Base-by-base conservation (phyloP, 495 filamentous ascomycete genomes). In the Talaromyces wortmannii region DNA sequence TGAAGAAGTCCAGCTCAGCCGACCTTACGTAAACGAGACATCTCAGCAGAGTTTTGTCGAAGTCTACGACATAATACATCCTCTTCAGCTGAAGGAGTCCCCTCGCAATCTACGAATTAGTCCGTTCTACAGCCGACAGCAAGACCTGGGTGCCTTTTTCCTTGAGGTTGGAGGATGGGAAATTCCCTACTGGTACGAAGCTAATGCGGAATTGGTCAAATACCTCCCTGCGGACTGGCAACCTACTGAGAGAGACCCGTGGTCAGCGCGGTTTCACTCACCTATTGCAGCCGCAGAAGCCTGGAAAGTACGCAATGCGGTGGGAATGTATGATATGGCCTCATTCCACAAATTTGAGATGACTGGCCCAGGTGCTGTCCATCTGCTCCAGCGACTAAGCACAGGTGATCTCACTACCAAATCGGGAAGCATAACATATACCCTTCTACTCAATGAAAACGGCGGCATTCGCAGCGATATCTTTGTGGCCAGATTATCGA, bases 261-360 rank as follows among this genome's bases (percentile, higher is more conserved):
- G 77, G 77, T 75, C 77, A 10, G 53, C 67, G 0, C 62, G 59
- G 44, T 74, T 67, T 58, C 66, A 73, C 56, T 80, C 77, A 0
- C 75, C 76, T n/a, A 74, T 80, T 33, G 57, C 66, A 2, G 74
- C 75, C 3, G 75, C 62, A 4, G 77, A 80, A 50, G 76, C 77
- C 0, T 80, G 76, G 76, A 78, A 76, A 61, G 78, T 75, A 13
- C 73, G 77, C 4, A 73, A 73, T 31, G 77, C 72, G 0, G 75
- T 78, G 2, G 76, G 75, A 7, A 77, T 80, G 74, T 80, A 75
- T 55, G 77, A 80, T 52, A 72, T 79, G 73, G 78, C 74, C 31
- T 69, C 77, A n/a, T 71, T 78, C 48, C 74, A 74, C 31, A 65
- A 76, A 2, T 71, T 80, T 12, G 71, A 77, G 10, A 66, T 80